Percentiles rank a stretch among this genome's conserved stretches.
Conservation (phyloP, 1,284 basidiomycete species). For the Pyrrhoderma lamaoense region DNA sequence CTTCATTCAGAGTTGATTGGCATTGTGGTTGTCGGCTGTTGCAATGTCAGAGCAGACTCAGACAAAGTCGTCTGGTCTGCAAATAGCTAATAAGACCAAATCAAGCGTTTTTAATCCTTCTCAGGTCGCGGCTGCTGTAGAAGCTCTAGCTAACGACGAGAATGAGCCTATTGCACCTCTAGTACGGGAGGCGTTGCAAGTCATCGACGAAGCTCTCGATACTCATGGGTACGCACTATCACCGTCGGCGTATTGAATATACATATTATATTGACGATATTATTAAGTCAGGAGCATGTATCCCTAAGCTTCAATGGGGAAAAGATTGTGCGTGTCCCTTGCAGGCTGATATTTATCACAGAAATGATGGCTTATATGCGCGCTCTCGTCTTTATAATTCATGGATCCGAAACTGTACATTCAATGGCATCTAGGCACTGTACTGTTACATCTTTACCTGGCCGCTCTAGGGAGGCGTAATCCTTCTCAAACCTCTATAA, state of each 20-base stretch:
- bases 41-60: neutral
- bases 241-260: neutral
- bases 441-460: slow-evolving; percentile 85
- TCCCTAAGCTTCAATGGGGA: slow-evolving; percentile 96
- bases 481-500: slow-evolving; percentile 27
- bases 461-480: slow-evolving; percentile 53
- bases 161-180: slow-evolving; percentile 48
- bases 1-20: no score
- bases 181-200: slow-evolving; percentile 68
- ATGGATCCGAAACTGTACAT: no score
- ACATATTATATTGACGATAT: slow-evolving; percentile 7
- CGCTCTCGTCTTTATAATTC: neutral
- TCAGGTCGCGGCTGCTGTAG: slow-evolving; percentile 45
- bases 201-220: slow-evolving; percentile 72
- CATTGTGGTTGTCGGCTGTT: no score
- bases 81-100: neutral
- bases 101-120: slow-evolving; percentile 10
- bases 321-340: slow-evolving; percentile 77
- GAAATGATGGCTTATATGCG: neutral
- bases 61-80: neutral
- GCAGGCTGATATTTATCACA: neutral
- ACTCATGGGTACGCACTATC: slow-evolving; percentile 58
- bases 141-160: slow-evolving; percentile 43
- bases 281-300: slow-evolving; percentile 50
- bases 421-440: no score